Percentiles rank a stretch among this genome's conserved stretches.
These are phyloP conservation scores for Solanum hybrid DNA, from an alignment of 305 asterid genomes.

Conservation along the genomic window DNA sequence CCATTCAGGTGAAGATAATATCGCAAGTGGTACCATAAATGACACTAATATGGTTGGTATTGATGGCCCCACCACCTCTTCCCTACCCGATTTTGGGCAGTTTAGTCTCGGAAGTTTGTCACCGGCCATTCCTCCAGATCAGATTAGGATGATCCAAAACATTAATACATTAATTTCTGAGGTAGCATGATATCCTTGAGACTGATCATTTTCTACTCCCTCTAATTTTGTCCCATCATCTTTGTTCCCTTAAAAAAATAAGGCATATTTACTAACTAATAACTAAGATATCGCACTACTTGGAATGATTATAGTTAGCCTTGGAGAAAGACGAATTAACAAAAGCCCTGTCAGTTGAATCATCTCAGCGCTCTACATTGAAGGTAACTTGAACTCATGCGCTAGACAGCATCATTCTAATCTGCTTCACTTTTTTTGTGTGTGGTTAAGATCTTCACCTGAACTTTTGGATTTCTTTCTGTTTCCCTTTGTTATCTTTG, in stretches of 20 bases:
- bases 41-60: constrained; percentile 28
- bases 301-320: constrained; percentile 51
- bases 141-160: constrained; percentile 72
- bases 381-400: constrained; percentile 44
- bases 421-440: not conserved
- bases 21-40: constrained; percentile 18
- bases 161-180: constrained; percentile 72
- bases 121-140: constrained; percentile 70
- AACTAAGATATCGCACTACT: not conserved
- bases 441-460: not conserved
- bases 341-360: constrained; percentile 72
- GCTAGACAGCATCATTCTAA: not conserved
- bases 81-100: constrained; percentile 35
- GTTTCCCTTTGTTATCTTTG: not conserved
- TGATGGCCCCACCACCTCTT: constrained; percentile 32
- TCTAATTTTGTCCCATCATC: not conserved
- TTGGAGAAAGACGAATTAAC: constrained; percentile 81
- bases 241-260: not conserved
- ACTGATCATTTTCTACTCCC: constrained; percentile 11
- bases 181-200: constrained; percentile 27
- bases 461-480: not conserved
- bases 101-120: constrained; percentile 45
- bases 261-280: not conserved
- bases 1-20: constrained; percentile 27
- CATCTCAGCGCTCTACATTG: constrained; percentile 65